Conservation (phyloP, 1,284 basidiomycete species). For the Ceraceosorus bombacis region DNA sequence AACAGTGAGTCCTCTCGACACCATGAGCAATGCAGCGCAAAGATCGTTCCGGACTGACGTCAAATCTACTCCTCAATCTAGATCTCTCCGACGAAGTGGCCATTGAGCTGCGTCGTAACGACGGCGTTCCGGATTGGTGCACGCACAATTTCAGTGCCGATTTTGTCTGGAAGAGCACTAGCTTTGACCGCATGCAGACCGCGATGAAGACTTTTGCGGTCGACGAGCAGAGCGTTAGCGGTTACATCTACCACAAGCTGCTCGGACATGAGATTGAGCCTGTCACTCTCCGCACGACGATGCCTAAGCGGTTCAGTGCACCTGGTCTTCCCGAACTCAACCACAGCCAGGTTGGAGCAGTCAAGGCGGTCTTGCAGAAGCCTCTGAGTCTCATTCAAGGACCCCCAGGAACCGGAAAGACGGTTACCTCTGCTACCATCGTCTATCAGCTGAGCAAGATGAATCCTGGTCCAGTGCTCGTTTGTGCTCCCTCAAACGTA, state of each 20-base stretch:
- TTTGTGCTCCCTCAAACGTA: constrained; percentile 97
- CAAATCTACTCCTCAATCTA: constrained; percentile 43
- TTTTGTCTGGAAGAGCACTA: constrained; percentile 99
- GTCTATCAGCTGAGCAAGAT: constrained; percentile 98
- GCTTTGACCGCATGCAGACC: constrained; percentile 96
- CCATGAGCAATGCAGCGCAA: neutral
- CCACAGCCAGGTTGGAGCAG: constrained; percentile 97
- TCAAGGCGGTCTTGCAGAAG: constrained; percentile 96
- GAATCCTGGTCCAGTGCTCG: constrained; percentile 98
- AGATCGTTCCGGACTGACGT: neutral
- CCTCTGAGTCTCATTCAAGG: constrained; percentile 92
- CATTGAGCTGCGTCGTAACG: constrained; percentile 78
- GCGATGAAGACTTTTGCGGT: constrained; percentile 99
- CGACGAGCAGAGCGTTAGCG: constrained; percentile 97
- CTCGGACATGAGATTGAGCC: constrained; percentile 92
- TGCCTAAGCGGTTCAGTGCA: constrained; percentile 93
- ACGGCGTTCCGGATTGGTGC: constrained; percentile 89
- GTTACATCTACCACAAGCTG: constrained; percentile 97
- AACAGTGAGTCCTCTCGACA: constrained; percentile 62
- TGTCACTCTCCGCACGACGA: constrained; percentile 70
- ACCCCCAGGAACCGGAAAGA: constrained; percentile 97
- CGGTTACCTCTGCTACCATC: constrained; percentile 97
- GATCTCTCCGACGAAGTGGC: constrained; percentile 97
- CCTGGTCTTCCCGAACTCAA: constrained; percentile 96
- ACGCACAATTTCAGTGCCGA: constrained; percentile 92